Base-by-base conservation (phyloP, 306 rosid species). In the Nissolia schottii region DNA sequence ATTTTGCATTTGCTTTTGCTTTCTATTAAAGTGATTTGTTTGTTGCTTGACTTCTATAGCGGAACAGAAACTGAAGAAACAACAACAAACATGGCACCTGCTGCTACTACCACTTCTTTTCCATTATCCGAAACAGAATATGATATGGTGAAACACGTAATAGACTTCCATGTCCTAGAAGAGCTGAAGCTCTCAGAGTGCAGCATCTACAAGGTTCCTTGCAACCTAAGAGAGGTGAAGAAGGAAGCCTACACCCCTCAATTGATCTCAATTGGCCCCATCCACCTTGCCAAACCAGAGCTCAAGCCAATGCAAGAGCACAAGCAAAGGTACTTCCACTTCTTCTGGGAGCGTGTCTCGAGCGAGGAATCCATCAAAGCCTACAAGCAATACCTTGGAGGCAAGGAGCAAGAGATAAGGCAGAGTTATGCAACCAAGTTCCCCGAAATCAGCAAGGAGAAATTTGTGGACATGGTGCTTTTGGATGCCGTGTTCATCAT, bases 251-350 rank as follows among this genome's bases (percentile, higher is more conserved):
- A n/a, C n/a, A n/a, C n/a, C n/a, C 90, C 90, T n/a, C 76, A 83
- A 28, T 25, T 79, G 28, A 66, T 86, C 31, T 86, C 90, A 7
- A 86, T 87, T 6, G 91, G 91, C 5, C 87, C 83, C 15, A 60
- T 81, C 54, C 91, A 84, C 72, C 10, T 71, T 14, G 49, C 8
- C 8, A 51, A 57, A 2, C 1, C 7, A 5, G 35, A 79, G 15
- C 74, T 75, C 22, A 15, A 48, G 37, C 70, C 74, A 18, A 83
- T 83, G 90, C 82, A 86, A 19, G 24, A 6, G 14, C 64, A 73
- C 23, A 86, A 86, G 9, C 20, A 24, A 3, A 46, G 19, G 0
- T 81, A 76, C 59, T 60, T 23, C n/a, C n/a, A n/a, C n/a, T n/a
- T n/a, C n/a, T n/a, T n/a, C n/a, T n/a, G n/a, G n/a, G n/a, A n/a